A percentile compares a stretch with the other conserved stretches of the same genome.
phyloP scores from a whole-genome alignment of 2,329 filamentous ascomycete species.

The Diplodia mutila region DNA sequence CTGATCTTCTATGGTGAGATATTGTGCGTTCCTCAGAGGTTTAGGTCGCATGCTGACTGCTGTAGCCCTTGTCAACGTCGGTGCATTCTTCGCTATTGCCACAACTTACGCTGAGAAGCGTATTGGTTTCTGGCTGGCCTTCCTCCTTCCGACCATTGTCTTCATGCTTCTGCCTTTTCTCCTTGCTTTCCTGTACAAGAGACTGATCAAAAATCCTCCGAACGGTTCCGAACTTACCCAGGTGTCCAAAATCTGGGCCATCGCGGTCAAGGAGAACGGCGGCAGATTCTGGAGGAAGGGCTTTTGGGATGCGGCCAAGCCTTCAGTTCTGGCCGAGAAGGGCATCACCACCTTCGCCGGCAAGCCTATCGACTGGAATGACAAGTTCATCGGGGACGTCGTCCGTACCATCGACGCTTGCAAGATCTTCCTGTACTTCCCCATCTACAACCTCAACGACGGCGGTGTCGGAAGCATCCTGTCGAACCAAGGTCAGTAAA shows the following conservation, averaged over 20 bases:
- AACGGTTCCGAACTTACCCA: constrained; percentile 40
- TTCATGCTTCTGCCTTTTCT: constrained; percentile 36
- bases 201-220: constrained; percentile 38
- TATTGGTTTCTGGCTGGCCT: constrained; percentile 47
- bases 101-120: constrained; percentile 49
- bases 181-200: constrained; percentile 40
- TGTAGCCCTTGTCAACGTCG: constrained; percentile 33
- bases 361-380: constrained; percentile 37
- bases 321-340: constrained; percentile 35
- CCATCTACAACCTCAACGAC: constrained; percentile 45
- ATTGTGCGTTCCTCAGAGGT: background rate
- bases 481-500: constrained; percentile 16
- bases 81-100: constrained; percentile 42
- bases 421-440: constrained; percentile 45
- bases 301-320: constrained; percentile 42
- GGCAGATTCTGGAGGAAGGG: constrained; percentile 40
- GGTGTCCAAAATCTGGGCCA: constrained; percentile 40
- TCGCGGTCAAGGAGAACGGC: constrained; percentile 40
- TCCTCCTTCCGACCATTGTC: constrained; percentile 41
- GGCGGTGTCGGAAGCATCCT: constrained; percentile 56
- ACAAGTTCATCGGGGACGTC: constrained; percentile 44
- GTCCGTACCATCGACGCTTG: constrained; percentile 40
- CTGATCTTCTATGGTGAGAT: constrained; percentile 40
- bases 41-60: background rate
- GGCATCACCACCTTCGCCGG: constrained; percentile 28